phyloP scores from a whole-genome alignment of 331 rosid genomes.

The Erythrophleum ivorense region DNA sequence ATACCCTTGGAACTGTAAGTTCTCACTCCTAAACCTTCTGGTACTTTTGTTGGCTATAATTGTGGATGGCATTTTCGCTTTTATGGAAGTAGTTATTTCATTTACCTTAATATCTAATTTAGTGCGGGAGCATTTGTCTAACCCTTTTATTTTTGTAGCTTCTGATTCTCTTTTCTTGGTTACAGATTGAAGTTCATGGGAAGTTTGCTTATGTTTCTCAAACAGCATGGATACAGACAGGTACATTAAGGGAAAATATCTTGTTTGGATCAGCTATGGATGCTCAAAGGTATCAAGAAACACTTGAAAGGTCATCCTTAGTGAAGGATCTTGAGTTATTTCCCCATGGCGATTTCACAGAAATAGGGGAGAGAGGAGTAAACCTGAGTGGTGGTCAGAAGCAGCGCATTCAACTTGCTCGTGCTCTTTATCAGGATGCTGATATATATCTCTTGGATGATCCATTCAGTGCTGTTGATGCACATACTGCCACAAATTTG shows the following conservation, averaged over 20 bases:
- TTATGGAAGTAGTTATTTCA: not conserved
- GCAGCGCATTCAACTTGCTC: conserved; percentile 70
- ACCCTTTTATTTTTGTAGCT: not conserved
- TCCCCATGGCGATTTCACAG: conserved; percentile 62
- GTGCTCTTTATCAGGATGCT: conserved; percentile 68
- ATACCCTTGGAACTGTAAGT: conserved; percentile 47
- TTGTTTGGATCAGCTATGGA: conserved; percentile 64
- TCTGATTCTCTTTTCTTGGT: not conserved
- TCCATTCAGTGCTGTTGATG: conserved; percentile 81
- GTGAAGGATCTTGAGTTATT: conserved; percentile 63
- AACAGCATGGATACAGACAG: conserved; percentile 65
- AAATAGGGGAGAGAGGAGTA: conserved; percentile 72
- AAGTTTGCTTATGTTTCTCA: conserved; percentile 64
- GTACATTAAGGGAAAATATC: conserved; percentile 59
- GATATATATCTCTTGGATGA: conserved; percentile 69
- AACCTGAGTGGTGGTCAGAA: conserved; percentile 75
- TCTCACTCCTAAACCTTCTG: not conserved
- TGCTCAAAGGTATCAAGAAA: conserved; percentile 54
- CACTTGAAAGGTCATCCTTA: conserved; percentile 54
- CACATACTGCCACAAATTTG: conserved; percentile 61
- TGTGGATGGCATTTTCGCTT: not conserved
- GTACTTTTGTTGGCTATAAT: not conserved
- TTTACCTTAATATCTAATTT: not conserved
- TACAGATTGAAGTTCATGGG: conserved; percentile 54
- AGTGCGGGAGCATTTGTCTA: too few relatives aligned